These are phyloP conservation scores for Daldinia caldariorum DNA, from an alignment of 495 filamentous ascomycete species.

Conservation along the genomic window DNA sequence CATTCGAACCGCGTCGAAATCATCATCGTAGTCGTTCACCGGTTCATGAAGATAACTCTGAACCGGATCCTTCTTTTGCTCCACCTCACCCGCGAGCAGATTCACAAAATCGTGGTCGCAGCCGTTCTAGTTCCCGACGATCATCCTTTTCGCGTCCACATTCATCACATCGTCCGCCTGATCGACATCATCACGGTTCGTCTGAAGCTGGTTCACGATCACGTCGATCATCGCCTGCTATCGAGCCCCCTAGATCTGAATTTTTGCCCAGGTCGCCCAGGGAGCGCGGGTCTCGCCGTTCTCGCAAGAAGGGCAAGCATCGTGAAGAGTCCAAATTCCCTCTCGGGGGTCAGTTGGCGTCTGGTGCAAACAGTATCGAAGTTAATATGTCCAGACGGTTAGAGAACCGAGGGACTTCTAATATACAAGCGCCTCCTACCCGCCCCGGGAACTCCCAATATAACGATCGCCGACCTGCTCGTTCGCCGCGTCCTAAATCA, in stretches of 20 bases:
- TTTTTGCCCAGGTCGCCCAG: slow-evolving; percentile 45
- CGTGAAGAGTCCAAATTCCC: slow-evolving; percentile 49
- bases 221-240: slow-evolving; percentile 48
- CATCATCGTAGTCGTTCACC: slow-evolving; percentile 50
- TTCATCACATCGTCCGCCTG: slow-evolving; percentile 47
- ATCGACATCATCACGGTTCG: slow-evolving; percentile 48
- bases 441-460: slow-evolving; percentile 48
- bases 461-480: slow-evolving; percentile 56
- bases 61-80: slow-evolving; percentile 24
- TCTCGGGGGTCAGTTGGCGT: slow-evolving; percentile 49
- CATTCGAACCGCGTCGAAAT: slow-evolving; percentile 26
- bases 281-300: slow-evolving; percentile 42
- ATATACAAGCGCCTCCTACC: slow-evolving; percentile 45
- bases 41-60: slow-evolving; percentile 35
- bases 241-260: slow-evolving; percentile 45
- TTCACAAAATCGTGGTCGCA: slow-evolving; percentile 41
- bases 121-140: slow-evolving; percentile 43
- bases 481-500: slow-evolving; percentile 66
- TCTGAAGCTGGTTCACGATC: slow-evolving; percentile 52
- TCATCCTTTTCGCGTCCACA: slow-evolving; percentile 54
- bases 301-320: slow-evolving; percentile 48
- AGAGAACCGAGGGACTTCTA: slow-evolving; percentile 54
- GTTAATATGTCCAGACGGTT: slow-evolving; percentile 56
- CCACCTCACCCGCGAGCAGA: slow-evolving; percentile 33
- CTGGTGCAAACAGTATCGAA: slow-evolving; percentile 60